Conservation (phyloP, 2,329 filamentous ascomycete species). For the Apiospora kogelbergensis region DNA sequence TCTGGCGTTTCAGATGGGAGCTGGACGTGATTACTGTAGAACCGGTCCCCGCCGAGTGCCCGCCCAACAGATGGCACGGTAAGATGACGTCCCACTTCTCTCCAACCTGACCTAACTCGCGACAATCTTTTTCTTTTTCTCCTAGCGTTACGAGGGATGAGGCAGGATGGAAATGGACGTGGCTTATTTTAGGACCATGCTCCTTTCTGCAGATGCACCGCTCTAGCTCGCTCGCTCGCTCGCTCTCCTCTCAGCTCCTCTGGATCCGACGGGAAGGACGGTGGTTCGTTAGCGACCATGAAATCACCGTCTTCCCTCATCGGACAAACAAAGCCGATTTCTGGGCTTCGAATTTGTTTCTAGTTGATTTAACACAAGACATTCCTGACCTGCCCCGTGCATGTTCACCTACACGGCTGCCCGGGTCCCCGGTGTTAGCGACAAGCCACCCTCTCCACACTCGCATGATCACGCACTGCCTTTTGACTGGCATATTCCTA, state of each 20-base stretch:
- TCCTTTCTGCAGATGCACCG: constrained; percentile 2
- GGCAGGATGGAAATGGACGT: not conserved
- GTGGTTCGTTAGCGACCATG: not conserved
- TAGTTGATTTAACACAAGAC: not conserved
- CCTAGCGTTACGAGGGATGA: not conserved
- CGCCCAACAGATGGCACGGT: not conserved
- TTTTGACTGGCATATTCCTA: not conserved
- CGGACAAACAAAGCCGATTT: not conserved
- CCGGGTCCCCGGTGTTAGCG: not conserved
- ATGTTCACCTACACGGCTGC: not conserved
- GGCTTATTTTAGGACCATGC: not conserved
- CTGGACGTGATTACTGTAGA: not conserved
- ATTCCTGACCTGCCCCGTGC: not conserved
- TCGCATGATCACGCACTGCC: not conserved
- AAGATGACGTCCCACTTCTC: constrained; percentile 1
- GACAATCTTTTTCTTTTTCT: not conserved
- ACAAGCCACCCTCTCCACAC: not conserved
- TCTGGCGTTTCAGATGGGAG: not conserved
- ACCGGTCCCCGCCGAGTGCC: not conserved
- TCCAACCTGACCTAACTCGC: not conserved
- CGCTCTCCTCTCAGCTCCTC: constrained; percentile 4
- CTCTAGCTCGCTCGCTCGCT: not conserved
- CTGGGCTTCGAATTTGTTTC: not conserved
- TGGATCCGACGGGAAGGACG: not conserved
- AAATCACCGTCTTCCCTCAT: not conserved